Base-by-base conservation (phyloP, 75 land plant genomes). In the Chamaecyparis obtusa region DNA sequence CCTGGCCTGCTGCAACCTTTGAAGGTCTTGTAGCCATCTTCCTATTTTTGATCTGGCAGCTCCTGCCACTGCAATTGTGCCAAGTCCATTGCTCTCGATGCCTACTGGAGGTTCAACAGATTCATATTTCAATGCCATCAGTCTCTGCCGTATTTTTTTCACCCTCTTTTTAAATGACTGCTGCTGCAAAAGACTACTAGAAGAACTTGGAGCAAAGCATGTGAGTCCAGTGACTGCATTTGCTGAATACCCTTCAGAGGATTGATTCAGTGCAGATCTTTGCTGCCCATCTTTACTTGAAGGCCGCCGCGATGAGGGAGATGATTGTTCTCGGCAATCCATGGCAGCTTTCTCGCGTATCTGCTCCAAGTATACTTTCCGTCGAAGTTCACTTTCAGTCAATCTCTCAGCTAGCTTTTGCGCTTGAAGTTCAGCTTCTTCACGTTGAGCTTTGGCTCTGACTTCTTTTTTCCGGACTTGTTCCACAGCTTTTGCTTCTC, bases 11-110 rank as follows among this genome's bases (percentile, higher is more conserved):
- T 95, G 92, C 86, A 92, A 91, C 89, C 87, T 92, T 80, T 95
- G 96, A 85, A 98, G 92, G 80, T 98, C 97, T 64, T 96, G 99
- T 81, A 98, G 90, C 97, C 99, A 98, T 86, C 97, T 93, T 19
- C 95, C 93, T 88, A 96, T 89, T 88, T 93, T 98, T n/a, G 92
- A 94, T 85, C 94, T 94, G 72, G 96, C 92, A 85, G 93, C 93
- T 75, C 92, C 94, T 71, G 92, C 85, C n/a, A 92, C 56, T 74
- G 94, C 88, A 51, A 91, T 90, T 85, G 91, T 90, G 72, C 95
- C 96, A 82, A 93, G 88, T 27, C 95, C 95, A 88, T 85, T 83
- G 87, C 88, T 92, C 87, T 97, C 98, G 55, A 55, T 85, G 57
- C 90, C 90, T 51, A 79, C 41, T 41, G 92, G 87, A 69, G 95